Conservation (phyloP, 305 asterid species). For the Rubia tinctorum region DNA sequence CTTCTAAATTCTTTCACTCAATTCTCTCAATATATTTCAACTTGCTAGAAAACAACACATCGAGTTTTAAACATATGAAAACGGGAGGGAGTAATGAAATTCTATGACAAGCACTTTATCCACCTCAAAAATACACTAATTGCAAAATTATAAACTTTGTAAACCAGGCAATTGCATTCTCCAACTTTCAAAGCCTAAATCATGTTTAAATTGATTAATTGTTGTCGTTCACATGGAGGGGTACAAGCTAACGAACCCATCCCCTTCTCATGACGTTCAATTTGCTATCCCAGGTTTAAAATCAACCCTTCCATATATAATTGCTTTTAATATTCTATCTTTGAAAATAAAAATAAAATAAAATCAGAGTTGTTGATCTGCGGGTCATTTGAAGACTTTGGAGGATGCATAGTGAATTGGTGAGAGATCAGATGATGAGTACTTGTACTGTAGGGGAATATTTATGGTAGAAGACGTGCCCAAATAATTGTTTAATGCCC, state of each 20-base stretch:
- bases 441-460: background rate
- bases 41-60: too few relatives aligned
- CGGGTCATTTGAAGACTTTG: constrained; percentile 1
- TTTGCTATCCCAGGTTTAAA: background rate
- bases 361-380: background rate
- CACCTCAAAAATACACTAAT: too few relatives aligned
- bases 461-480: background rate
- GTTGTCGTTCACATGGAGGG: constrained; percentile 2
- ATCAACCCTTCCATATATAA: background rate
- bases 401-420: background rate
- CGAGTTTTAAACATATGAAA: too few relatives aligned
- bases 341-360: background rate
- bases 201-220: background rate
- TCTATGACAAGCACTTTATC: background rate
- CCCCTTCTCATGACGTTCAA: background rate
- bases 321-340: too few relatives aligned
- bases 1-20: too few relatives aligned
- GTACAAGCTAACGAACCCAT: background rate
- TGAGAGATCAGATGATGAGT: background rate
- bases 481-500: background rate
- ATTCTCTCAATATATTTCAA: too few relatives aligned
- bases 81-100: background rate
- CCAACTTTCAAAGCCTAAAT: background rate
- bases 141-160: too few relatives aligned
- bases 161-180: background rate